These are phyloP conservation scores for Talaromyces sp. DNA, from an alignment of 2,329 filamentous ascomycete genomes.

Conservation along the genomic window DNA sequence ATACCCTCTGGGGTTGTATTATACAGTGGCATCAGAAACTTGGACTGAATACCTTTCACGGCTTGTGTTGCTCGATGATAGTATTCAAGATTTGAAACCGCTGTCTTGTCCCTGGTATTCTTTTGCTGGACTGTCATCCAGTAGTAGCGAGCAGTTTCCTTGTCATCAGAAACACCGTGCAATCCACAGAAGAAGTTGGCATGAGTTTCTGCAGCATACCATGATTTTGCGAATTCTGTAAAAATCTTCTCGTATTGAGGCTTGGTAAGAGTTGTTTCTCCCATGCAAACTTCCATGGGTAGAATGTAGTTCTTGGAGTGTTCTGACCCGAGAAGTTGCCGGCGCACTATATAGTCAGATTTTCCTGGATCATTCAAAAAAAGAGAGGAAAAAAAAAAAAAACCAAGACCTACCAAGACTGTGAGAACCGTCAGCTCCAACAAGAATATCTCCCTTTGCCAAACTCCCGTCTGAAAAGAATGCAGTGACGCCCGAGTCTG, in stretches of 20 bases:
- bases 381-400: neutral
- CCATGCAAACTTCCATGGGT: constrained; percentile 5
- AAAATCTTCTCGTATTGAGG: constrained; percentile 3
- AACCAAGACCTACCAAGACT: neutral
- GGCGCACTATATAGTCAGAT: neutral
- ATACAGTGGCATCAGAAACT: constrained; percentile 1
- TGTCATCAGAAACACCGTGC: neutral
- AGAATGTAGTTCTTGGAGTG: neutral
- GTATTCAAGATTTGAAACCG: neutral
- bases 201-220: neutral
- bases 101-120: neutral
- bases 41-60: neutral
- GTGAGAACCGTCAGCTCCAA: constrained; percentile 3
- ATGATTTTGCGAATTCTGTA: neutral
- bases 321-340: neutral
- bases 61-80: constrained; percentile 1
- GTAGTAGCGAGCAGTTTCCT: constrained; percentile 4
- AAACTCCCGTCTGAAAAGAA: constrained; percentile 1
- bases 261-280: constrained; percentile 3
- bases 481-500: neutral
- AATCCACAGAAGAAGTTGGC: neutral
- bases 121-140: constrained; percentile 4
- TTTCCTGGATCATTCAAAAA: neutral
- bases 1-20: neutral
- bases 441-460: neutral